phyloP scores from a whole-genome alignment of 1,284 basidiomycete genomes.

The Golubevia sp. region DNA sequence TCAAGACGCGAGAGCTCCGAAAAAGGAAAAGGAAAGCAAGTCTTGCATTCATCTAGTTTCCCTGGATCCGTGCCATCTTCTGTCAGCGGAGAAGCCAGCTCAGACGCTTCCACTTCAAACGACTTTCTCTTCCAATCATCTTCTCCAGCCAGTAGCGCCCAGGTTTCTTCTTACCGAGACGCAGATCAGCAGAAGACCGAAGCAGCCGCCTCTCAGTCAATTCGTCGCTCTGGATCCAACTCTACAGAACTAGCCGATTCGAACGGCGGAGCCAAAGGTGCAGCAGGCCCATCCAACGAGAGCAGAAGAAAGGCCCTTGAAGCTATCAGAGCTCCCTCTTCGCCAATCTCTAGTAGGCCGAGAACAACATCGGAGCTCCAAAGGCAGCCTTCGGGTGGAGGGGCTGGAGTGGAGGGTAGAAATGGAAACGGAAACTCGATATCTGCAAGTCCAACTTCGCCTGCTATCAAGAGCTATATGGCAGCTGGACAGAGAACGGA shows the following conservation, averaged over 20 bases:
- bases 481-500: conserved; percentile 39
- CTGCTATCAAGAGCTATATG: conserved; percentile 23
- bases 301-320: neutral
- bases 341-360: neutral
- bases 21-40: neutral
- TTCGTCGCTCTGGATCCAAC: no score
- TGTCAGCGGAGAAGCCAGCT: no score
- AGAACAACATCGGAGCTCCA: neutral
- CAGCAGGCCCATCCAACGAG: neutral
- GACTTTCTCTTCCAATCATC: no score
- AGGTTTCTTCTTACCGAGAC: neutral
- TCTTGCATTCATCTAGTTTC: neutral
- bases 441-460: neutral
- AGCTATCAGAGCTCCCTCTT: neutral
- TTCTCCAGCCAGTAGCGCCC: neutral
- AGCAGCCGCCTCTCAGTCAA: neutral
- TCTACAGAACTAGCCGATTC: no score
- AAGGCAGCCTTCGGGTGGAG: neutral
- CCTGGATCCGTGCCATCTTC: no score
- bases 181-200: neutral
- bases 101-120: no score
- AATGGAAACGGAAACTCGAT: neutral
- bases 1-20: neutral
- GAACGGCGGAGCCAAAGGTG: neutral
- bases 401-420: neutral